phyloP scores from a whole-genome alignment of 2,329 filamentous ascomycete genomes.

The Ophiocordyceps camponoti-rufipedis region DNA sequence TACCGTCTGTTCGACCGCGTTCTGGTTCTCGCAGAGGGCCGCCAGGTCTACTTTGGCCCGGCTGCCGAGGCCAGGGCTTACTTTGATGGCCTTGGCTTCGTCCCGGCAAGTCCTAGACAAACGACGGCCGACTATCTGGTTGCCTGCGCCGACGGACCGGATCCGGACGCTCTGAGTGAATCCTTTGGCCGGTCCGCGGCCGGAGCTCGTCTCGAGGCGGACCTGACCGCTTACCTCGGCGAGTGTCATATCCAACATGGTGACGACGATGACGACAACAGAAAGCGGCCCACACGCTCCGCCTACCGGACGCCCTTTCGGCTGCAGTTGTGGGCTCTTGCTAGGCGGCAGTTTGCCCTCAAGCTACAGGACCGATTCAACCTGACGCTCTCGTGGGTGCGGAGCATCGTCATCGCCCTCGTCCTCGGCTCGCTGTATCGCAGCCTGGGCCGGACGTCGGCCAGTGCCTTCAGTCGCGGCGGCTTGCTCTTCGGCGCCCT shows the following conservation, averaged over 20 bases:
- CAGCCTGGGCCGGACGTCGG: slow-evolving; percentile 43
- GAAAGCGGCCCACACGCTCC: too few relatives aligned
- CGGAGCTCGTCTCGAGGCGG: slow-evolving; percentile 34
- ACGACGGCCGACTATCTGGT: slow-evolving; percentile 72
- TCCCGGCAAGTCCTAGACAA: slow-evolving; percentile 49
- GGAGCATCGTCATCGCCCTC: slow-evolving; percentile 54
- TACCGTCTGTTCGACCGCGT: slow-evolving; percentile 72
- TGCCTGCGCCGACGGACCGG: slow-evolving; percentile 53
- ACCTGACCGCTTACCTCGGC: slow-evolving; percentile 54
- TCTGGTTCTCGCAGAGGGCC: slow-evolving; percentile 59
- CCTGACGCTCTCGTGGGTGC: slow-evolving; percentile 53
- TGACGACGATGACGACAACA: slow-evolving; percentile 26
- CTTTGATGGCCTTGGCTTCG: slow-evolving; percentile 62
- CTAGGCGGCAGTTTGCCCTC: slow-evolving; percentile 68
- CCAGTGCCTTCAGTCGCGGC: slow-evolving; percentile 63
- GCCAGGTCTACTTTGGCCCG: slow-evolving; percentile 60
- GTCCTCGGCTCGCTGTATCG: slow-evolving; percentile 67
- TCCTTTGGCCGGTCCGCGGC: slow-evolving; percentile 52
- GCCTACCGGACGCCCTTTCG: slow-evolving; percentile 71
- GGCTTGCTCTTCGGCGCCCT: slow-evolving; percentile 67
- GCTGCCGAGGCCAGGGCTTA: slow-evolving; percentile 48
- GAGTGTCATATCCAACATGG: slow-evolving; percentile 2
- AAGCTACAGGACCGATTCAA: slow-evolving; percentile 75
- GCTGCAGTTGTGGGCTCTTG: slow-evolving; percentile 64
- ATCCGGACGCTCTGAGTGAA: slow-evolving; percentile 44